Evolutionary conservation across 2,329 filamentous ascomycete species (phyloP).

Genomic region (Claviceps sorghi): DNA sequence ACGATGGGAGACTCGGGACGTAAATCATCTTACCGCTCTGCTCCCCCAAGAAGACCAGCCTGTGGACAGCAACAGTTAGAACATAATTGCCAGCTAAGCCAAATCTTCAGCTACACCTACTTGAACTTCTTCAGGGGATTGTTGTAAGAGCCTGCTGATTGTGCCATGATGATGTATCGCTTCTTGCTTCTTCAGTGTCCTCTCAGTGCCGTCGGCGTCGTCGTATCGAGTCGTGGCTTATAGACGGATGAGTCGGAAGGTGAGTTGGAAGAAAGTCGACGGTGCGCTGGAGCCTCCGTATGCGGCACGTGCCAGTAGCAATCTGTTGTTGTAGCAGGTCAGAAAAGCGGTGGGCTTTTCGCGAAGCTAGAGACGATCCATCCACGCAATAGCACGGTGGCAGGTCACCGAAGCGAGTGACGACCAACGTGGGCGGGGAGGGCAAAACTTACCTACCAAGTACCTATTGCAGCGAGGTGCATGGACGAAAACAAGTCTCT

Average conservation of each 20-base stretch:
- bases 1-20: neutral
- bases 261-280: neutral
- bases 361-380: neutral
- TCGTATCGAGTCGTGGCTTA: neutral
- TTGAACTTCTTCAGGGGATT: constrained; percentile 99
- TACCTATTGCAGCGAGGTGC: neutral
- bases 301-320: neutral
- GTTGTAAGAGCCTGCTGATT: constrained; percentile 76
- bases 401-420: neutral
- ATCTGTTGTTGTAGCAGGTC: neutral
- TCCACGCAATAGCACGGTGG: neutral
- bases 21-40: constrained; percentile 66
- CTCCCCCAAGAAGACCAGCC: constrained; percentile 93
- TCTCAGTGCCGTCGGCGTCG: neutral
- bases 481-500: neutral
- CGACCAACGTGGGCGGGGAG: neutral
- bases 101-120: constrained; percentile 31
- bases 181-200: neutral
- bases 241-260: neutral
- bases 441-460: neutral
- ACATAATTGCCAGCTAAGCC: neutral
- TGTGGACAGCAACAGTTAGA: constrained; percentile 21
- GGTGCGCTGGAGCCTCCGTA: neutral
- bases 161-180: constrained; percentile 50
- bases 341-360: neutral